Conservation (phyloP, 208 protist genomes). For the Leptomonas pyrrhocoris region DNA sequence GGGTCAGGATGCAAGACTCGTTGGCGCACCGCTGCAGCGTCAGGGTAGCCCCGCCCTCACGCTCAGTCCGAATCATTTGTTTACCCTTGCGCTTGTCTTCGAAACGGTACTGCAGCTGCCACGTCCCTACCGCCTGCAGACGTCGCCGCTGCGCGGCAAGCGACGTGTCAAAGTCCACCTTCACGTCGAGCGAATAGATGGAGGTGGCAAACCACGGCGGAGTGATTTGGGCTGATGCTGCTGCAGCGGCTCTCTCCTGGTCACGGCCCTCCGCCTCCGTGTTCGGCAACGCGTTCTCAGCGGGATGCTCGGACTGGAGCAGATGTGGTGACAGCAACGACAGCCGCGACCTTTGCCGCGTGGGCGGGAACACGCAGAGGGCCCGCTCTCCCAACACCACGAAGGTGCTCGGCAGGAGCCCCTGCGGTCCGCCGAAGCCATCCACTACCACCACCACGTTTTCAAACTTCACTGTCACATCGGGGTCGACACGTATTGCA, state of each 20-base stretch:
- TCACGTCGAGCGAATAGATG: conserved; percentile 9
- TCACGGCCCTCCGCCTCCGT: background rate
- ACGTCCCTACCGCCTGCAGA: conserved; percentile 8
- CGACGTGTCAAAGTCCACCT: conserved; percentile 16
- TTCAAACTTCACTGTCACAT: conserved; percentile 36
- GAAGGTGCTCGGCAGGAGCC: conserved; percentile 4
- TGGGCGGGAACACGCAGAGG: conserved; percentile 24
- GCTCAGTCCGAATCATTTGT: conserved; percentile 15
- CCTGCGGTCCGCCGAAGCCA: background rate
- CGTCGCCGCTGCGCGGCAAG: conserved; percentile 8
- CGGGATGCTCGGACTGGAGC: background rate
- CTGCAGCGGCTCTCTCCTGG: background rate
- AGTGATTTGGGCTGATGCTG: background rate
- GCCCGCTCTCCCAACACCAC: conserved; percentile 28
- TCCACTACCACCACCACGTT: conserved; percentile 17
- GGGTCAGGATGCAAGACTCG: conserved; percentile 15
- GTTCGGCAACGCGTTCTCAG: background rate
- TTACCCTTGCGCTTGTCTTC: conserved; percentile 5
- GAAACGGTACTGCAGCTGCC: conserved; percentile 14
- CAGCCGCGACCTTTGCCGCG: background rate
- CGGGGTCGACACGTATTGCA: conserved; percentile 25
- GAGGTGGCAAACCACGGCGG: conserved; percentile 6
- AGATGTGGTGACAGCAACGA: background rate
- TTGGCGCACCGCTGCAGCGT: conserved; percentile 11
- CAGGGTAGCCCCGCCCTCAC: conserved; percentile 18